Evolutionary conservation across 2,329 filamentous ascomycete species (phyloP), one percentile per base, ranked within the genome.

Genomic region (Beauveria pseudobassiana): DNA sequence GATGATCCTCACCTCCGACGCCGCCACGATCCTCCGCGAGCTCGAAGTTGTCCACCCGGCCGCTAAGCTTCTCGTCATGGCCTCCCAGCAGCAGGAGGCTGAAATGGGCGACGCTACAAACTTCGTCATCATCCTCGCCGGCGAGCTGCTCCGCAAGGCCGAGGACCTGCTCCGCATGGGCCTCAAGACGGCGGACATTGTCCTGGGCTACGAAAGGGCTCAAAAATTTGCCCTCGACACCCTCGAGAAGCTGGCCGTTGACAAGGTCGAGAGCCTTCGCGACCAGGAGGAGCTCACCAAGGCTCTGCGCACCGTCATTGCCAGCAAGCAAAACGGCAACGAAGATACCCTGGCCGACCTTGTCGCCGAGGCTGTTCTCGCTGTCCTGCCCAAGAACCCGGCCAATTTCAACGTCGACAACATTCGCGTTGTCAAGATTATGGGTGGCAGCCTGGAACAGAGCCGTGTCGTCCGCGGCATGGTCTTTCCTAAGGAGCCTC

Each of bases 51-150:
- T 99, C 62, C 95, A 99, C 80, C 95, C 96, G 65, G 95, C 95
- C 62, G 96, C 95, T 57, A 99, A 99, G 80, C 83, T 99, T 66
- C 81, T 99, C 59, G 95, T 99, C 69, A 99, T 99, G 96, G 93
- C 95, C 64, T 93, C 90, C 75, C 95, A 99, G 78, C 95, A 99
- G 80, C 96, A 99, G 78, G 96, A 99, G 77, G 87, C 93, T 48
- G 95, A 99, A 85, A 96, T 99, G 91, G 95, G 95, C 63, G 96
- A 99, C 78, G 95, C 91, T 61, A 99, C 95, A 63, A 99, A 99
- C 78, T 79, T 99, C 75, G 95, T 99, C 70, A 98, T 99, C 72
- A 84, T 99, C 60, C 81, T 99, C 65, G 95, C 95, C 5, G 95
- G 96, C 66, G 95, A 99, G 81, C 81, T 99, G 71, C 81, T 99